Base-by-base conservation (phyloP, 2,329 filamentous ascomycete species). In the Pseudopithomyces maydicus region DNA sequence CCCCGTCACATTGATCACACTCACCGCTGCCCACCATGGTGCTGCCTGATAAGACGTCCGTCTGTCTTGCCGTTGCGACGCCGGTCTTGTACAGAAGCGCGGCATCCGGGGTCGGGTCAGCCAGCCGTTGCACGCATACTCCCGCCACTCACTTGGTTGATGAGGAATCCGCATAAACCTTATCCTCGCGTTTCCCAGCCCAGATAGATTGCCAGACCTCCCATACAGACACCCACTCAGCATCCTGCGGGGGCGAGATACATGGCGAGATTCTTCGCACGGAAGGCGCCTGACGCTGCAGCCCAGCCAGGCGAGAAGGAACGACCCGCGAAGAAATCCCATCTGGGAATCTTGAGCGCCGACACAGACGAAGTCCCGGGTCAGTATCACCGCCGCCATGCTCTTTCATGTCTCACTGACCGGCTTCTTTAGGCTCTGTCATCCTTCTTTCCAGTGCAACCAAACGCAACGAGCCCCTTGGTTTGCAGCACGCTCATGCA, bases 321-420 rank as follows among this genome's bases (percentile, higher is more conserved):
- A 11, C 46, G 50, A n/a, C 23, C 22, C 3, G 44, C 26, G 19
- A 62, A 55, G 39, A 69, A 56, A 45, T 85, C 84, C 78, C 85
- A 80, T 15, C 70, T 96, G 79, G 92, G 93, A n/a, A 90, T 97
- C 23, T 75, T 97, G 61, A 93, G 92, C 69, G 91, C 80, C 46
- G 75, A 88, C 55, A 97, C 92, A 0, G 90, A 95, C 61, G 90
- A 96, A 77, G 92, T 97, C 12, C 93, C 93, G 64, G 91, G 91
- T 92, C 79, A 61, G 84, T 62, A 17, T 23, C 22, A 10, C 22
- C 22, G 15, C 15, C 19, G n/a, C n/a, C n/a, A 2, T 50, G n/a
- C 20, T 20, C 12, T 23, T 23, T 14, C 12, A 19, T 7, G 15
- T 20, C 8, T 17, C 17, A 19, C 50, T 52, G 15, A 52, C 29